phyloP scores from a whole-genome alignment of 805 yeast genomes.

The Saturnispora saitoi region DNA sequence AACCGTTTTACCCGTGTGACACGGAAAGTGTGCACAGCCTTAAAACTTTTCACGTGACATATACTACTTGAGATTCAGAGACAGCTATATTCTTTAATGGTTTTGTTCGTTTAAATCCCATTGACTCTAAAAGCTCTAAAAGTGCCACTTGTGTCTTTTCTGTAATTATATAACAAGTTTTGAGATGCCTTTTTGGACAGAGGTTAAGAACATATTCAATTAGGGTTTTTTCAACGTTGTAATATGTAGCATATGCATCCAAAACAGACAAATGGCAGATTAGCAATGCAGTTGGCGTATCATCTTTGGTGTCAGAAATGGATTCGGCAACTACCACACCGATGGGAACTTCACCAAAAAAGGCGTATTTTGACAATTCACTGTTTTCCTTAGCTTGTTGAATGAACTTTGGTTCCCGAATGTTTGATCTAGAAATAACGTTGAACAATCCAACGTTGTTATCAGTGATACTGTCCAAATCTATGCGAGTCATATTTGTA shows the following conservation, averaged over 20 bases:
- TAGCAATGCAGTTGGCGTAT: constrained; percentile 24
- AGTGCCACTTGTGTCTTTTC: background rate
- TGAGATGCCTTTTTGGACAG: constrained; percentile 45
- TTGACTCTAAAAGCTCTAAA: background rate
- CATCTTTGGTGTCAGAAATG: constrained; percentile 35
- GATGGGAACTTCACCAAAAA: constrained; percentile 69
- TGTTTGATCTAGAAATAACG: constrained; percentile 50
- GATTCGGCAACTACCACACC: constrained; percentile 61
- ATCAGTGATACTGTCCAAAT: constrained; percentile 49
- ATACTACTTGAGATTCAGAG: background rate
- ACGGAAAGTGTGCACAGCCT: background rate
- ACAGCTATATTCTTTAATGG: background rate
- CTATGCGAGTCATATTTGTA: constrained; percentile 22
- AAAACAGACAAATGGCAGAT: constrained; percentile 36
- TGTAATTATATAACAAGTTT: constrained; percentile 31
- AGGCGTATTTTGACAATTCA: constrained; percentile 47
- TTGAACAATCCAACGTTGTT: constrained; percentile 54
- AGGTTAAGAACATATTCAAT: constrained; percentile 48
- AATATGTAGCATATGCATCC: constrained; percentile 44
- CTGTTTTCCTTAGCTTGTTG: constrained; percentile 36
- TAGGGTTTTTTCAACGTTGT: constrained; percentile 54
- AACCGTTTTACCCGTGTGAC: background rate
- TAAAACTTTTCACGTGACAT: background rate
- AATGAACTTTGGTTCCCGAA: constrained; percentile 46
- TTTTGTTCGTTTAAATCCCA: constrained; percentile 15